Evolutionary conservation across 192 early-diverging fungal species (phyloP), one percentile per base, ranked within the genome.

Genomic region (Diversispora epigaea): DNA sequence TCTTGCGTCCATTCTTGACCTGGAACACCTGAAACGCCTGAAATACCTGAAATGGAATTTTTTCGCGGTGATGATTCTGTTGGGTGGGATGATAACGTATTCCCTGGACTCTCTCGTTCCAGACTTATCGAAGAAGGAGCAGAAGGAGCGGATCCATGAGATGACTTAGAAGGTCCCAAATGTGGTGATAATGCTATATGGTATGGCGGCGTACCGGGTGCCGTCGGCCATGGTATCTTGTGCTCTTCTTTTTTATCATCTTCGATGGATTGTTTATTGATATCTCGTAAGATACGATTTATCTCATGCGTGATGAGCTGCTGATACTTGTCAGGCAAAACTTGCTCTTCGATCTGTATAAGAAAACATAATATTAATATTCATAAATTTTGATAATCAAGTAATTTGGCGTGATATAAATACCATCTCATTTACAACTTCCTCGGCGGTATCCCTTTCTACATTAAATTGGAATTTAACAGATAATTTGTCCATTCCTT

Each of bases 381-480:
- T 21, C 2, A n/a, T 45, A 12, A 15, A 45, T 15, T 8, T 7
- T 40, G 22, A 49, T 15, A 15, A 40, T 69, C 19, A 69, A 41
- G 41, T 11, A 6, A 25, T 14, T 43, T 7, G 4, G 40, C 17
- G 17, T 22, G 68, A 32, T 50, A 73, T 67, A n/a, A 41, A 64
- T 85, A 92, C 89, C 91, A 93, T 93, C 77, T 93, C 91, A 52
- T 88, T 89, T 0, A 93, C 91, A 41, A 93, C 91, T 61, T 91
- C 88, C 44, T 92, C 91, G 1, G 91, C 91, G 0, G 91, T 93
- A 60, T 93, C 91, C 0, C 88, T 90, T 55, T 91, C 91, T 2
- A 86, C 90, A 77, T 93, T 93, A 69, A 94, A 94, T 58, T 93
- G 91, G 77, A 94, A 94, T 72, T 93, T 93, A 4, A 94, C 92